Evolutionary conservation across 495 filamentous ascomycete species (phyloP), one percentile per base, ranked within the genome.

Genomic region (Xylaria bambusicola): DNA sequence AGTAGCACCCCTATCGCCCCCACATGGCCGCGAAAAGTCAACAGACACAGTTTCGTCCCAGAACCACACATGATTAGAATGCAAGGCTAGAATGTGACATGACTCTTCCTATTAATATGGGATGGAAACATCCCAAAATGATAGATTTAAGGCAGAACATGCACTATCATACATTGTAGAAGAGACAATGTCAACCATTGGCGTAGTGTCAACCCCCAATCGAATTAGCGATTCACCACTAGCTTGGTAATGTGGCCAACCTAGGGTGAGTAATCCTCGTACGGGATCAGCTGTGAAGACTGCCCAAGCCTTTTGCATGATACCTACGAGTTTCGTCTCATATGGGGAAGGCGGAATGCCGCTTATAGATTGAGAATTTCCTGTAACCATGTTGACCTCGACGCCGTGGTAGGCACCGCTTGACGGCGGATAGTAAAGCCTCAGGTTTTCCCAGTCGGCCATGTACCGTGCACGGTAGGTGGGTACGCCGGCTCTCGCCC

Each of bases 371-470:
- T 60, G 64, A 21, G 71, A 64, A 2, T 66, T 79, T 2, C 79
- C 81, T 54, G 81, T 82, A 8, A 84, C 51, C 68, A 83, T 60
- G 20, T 77, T 69, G 45, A 84, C 45, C 29, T 85, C 81, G 13
- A 66, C 59, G 7, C 74, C 77, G 62, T 85, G 82, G 55, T 80
- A 84, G 1, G 80, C 78, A 4, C 80, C 80, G 57, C 79, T 75
- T 2, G 47, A 50, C 6, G 47, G 47, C n/a, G 47, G 47, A 21
- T 62, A 67, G 56, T 79, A 79, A 13, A 80, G 71, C 9, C 71
- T 64, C 17, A 71, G 62, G 52, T 78, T 82, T 9, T 69, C 56
- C 72, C 73, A 82, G 56, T 78, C 73, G 23, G 67, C 76, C 47
- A 74, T 69, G 59, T 81, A 82, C 41, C 75, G 73, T 53, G 72